Base-by-base conservation (phyloP, 768 basidiomycete genomes). In the Rhizopogon roseolus region DNA sequence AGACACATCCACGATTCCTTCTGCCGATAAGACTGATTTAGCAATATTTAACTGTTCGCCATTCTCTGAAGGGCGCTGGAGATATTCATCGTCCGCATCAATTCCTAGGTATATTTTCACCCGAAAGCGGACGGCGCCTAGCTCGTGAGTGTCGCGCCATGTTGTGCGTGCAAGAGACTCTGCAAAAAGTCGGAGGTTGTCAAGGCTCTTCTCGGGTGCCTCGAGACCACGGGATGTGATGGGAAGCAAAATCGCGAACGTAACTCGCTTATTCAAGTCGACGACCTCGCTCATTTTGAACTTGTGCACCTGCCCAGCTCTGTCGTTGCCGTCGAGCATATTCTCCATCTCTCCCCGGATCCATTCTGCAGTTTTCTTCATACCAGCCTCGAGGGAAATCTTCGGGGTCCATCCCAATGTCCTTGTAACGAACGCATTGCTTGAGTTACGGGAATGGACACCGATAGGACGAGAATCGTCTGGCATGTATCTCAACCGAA, bases 211-310 rank as follows among this genome's bases (percentile, higher is more conserved):
- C 0, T 57, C 53, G 0, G 73, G 73, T 5, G 64, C 55, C 2
- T 54, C 29, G 0, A 64, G 62, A 4, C 78, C 76, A 1, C 77
- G 71, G 7, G 82, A 84, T 0, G 82, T 84, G 58, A 85, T 73
- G 2, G 83, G 83, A 7, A 85, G 74, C 3, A 84, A 69, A 40
- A 84, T 70, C 1, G 77, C 83, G 58, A 82, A 81, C 6, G 64
- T 72, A 49, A 71, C 66, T 22, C 66, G 62, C 0, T 62, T 53
- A 6, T 62, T 57, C 7, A 83, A 66, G 42, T 73, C 52, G 27
- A 81, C 54, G 8, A 81, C 43, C 41, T 70, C 55, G 57, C 81
- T 81, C 37, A 38, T 42, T 16, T 63, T 61, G 40, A 74, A 61
- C 9, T 17, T 54, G 17, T 57, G 50, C 37, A 76, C 16, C 16